A percentile compares a stretch with the other conserved stretches of the same genome.
Conservation (phyloP, 495 filamentous ascomycete genomes). For the Neurospora sp. region DNA sequence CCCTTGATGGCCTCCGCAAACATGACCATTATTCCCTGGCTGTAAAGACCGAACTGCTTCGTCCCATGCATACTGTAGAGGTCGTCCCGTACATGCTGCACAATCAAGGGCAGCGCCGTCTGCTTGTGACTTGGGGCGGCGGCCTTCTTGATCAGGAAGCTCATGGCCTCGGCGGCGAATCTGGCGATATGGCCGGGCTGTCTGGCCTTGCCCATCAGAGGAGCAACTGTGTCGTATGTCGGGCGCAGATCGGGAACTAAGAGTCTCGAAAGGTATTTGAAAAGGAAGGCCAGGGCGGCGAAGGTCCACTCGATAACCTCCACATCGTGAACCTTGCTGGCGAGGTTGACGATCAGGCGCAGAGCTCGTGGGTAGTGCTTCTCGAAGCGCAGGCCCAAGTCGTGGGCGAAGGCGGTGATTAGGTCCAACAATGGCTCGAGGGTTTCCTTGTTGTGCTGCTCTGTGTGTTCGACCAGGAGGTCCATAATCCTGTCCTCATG, state of each 20-base stretch:
- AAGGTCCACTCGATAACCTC: conserved; percentile 96
- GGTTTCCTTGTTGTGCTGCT: conserved; percentile 59
- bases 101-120: conserved; percentile 55
- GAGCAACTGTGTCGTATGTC: conserved; percentile 70
- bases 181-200: conserved; percentile 76
- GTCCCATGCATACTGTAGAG: conserved; percentile 42
- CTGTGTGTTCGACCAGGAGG: conserved; percentile 66
- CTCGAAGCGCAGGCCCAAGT: conserved; percentile 82
- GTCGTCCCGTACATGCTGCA: conserved; percentile 60
- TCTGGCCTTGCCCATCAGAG: conserved; percentile 72
- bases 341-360: conserved; percentile 49
- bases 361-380: conserved; percentile 68
- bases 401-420: conserved; percentile 81
- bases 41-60: conserved; percentile 52
- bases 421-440: conserved; percentile 80
- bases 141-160: conserved; percentile 85
- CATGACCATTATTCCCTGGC: conserved; percentile 80
- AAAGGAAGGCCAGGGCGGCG: conserved; percentile 84
- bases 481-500: conserved; percentile 76
- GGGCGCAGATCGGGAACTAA: conserved; percentile 77
- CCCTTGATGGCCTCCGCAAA: conserved; percentile 83
- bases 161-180: conserved; percentile 91
- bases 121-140: conserved; percentile 63
- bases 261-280: conserved; percentile 88
- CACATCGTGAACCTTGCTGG: conserved; percentile 40